A percentile compares a stretch with the other conserved stretches of the same genome.
These are phyloP conservation scores for Cyberlindnera mycetangii DNA, from an alignment of 805 yeast genomes.

Conservation along the genomic window DNA sequence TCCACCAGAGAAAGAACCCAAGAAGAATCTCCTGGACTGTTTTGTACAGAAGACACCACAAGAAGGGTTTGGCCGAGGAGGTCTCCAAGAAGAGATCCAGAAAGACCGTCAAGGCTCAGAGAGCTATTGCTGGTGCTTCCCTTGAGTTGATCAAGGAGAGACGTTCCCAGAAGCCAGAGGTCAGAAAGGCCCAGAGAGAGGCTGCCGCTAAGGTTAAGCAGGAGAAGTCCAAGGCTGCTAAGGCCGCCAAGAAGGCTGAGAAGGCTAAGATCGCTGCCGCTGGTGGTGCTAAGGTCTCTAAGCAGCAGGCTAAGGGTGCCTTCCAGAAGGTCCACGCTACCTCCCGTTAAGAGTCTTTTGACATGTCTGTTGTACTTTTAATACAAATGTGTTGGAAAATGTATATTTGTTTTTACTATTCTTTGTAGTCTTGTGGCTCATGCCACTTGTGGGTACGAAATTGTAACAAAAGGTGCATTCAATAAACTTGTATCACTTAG, in stretches of 20 bases:
- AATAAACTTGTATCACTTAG: no score
- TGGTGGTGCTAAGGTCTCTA: conserved; percentile 76
- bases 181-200: conserved; percentile 96
- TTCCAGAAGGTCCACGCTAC: conserved; percentile 96
- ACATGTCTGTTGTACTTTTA: conserved; percentile 16
- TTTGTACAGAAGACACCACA: conserved; percentile 99
- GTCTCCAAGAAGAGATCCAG: conserved; percentile 94
- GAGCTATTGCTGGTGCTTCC: conserved; percentile 99
- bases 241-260: conserved; percentile 93
- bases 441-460: no score
- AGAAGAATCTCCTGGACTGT: conserved; percentile 99
- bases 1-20: conserved; percentile 99
- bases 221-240: conserved; percentile 87
- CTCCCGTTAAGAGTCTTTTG: conserved; percentile 70
- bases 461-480: no score
- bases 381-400: conserved; percentile 20
- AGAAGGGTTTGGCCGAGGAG: conserved; percentile 99
- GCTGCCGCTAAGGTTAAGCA: conserved; percentile 79
- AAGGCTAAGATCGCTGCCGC: conserved; percentile 80
- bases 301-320: conserved; percentile 97
- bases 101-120: conserved; percentile 97
- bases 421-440: no score
- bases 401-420: conserved; percentile 9
- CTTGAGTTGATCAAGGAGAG: conserved; percentile 97
- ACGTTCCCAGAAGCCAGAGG: conserved; percentile 94